phyloP scores from a whole-genome alignment of 1,284 basidiomycete genomes.

The Cryptococcus sp. region DNA sequence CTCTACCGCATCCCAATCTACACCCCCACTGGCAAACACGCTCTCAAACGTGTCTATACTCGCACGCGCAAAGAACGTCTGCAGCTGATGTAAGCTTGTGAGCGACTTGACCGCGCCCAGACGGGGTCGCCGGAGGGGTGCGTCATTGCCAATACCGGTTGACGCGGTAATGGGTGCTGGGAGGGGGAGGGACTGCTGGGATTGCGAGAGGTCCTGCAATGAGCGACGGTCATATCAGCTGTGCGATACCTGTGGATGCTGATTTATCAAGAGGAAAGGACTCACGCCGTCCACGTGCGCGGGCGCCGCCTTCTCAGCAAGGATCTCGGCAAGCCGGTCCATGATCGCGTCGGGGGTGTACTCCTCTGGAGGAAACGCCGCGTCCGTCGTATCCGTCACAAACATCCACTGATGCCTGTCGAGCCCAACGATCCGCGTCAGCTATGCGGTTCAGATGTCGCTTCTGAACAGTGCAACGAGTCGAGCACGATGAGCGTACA shows the following conservation, averaged over 20 bases:
- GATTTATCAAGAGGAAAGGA: background rate
- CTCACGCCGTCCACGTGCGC: background rate
- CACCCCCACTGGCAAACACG: conserved; percentile 64
- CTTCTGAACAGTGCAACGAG: background rate
- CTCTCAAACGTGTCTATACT: conserved; percentile 87
- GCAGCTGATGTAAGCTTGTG: conserved; percentile 73
- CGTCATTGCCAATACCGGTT: background rate
- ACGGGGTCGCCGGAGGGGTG: conserved; percentile 64
- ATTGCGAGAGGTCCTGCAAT: background rate
- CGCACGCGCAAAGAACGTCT: conserved; percentile 80
- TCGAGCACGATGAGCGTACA: conserved; percentile 56
- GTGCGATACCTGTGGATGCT: background rate
- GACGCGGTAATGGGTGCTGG: background rate
- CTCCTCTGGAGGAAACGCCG: conserved; percentile 78
- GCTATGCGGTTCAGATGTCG: no score
- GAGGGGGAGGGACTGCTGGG: background rate
- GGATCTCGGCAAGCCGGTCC: conserved; percentile 82
- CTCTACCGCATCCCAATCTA: conserved; percentile 87
- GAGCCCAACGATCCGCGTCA: background rate
- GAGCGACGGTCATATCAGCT: background rate
- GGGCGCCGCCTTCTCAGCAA: conserved; percentile 50
- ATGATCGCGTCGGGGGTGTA: conserved; percentile 83
- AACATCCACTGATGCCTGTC: conserved; percentile 97
- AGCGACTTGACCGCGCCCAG: conserved; percentile 66
- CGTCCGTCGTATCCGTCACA: conserved; percentile 94